Evolutionary conservation across 805 yeast genomes (phyloP), one percentile per base, ranked within the genome.

Genomic region (Monosporozyma yasuniensis): DNA sequence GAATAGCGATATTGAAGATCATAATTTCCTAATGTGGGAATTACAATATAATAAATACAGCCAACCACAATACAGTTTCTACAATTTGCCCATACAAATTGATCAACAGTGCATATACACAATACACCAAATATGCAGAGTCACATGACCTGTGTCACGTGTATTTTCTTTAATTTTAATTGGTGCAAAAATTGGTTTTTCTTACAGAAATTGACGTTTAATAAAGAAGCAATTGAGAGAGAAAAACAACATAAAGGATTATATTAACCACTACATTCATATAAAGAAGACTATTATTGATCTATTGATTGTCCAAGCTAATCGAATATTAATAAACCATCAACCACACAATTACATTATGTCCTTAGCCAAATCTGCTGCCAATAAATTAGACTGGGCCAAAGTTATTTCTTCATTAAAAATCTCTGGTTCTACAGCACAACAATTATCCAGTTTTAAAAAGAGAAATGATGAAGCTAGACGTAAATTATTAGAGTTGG

Each of bases 401-500:
- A 84, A 84, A 74, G 82, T 93, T 68, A 79, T 87, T 68, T 74
- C 90, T 59, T 81, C 89, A 60, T 79, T 93, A 67, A 96, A 96
- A 53, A 79, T 93, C 67, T 81, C 96, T 54, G 99, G 99, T 55
- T 74, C 83, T 66, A 93, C 99, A 55, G 95, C 96, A 53, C 67
- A 86, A 48, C 80, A 96, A 42, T 76, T 93, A 69, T 80, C 93
- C 48, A 79, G 95, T 28, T 93, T 93, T 84, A 90, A 90, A 75
- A 91, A 93, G 87, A 87, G 99, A 80, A 84, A 89, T 72, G 99
- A 93, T 66, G 98, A 93, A 70, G 98, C 98, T 61, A 85, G 89
- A 77, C 84, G 87, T 75, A 79, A 78, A 63, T 74, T 87, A 61
- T 73, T 77, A 60, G 84, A 81, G 56, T 77, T 91, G 61, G 75